Evolutionary conservation across 1,284 basidiomycete genomes (phyloP), one percentile per base, ranked within the genome.

Genomic region (Trichosporon sp.): DNA sequence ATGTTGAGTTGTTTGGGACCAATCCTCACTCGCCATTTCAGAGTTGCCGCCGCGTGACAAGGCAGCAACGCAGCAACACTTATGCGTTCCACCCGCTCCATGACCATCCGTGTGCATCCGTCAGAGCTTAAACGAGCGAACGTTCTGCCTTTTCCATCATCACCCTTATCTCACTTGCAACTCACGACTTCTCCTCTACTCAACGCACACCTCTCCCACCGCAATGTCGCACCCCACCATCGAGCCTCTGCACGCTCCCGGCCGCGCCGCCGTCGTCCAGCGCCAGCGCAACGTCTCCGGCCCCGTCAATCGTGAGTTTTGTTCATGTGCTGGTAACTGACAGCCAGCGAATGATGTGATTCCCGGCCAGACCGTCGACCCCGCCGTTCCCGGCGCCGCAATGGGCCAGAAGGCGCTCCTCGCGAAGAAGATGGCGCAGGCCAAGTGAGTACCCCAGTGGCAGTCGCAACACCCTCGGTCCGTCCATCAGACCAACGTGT

Each of bases 351-450:
- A 83, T 76, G 77, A 78, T 6, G 77, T 84, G 65, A 79, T 84
- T 10, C 82, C 83, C 4, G 83, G 83, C 26, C 82, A 83, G 70
- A 77, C 76, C 21, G 75, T 75, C 63, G 79, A 80, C 71, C 76
- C 76, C 1, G 73, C 78, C 11, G 73, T 77, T 38, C 76, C 76
- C 21, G 75, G 75, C 40, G 71, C 73, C 14, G 74, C 76, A 26
- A 88, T 92, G 87, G 93, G 92, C 19, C 90, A 91, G 69, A 95
- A 92, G 82, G 93, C 94, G 0, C 87, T 96, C 51, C 83, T 96
- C 35, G 92, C 92, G 5, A 95, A 94, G 87, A 92, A 90, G 85
- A 88, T 96, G 87, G 91, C 92, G 38, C 93, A 92, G 85, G 88
- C 86, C 78, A 88, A 89, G 93, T 94, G 76, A 78, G 91, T 87